Percentiles rank a stretch among this genome's conserved stretches.
phyloP scores from a whole-genome alignment of 176 grass and related monocot species.

The Musa beccarii region DNA sequence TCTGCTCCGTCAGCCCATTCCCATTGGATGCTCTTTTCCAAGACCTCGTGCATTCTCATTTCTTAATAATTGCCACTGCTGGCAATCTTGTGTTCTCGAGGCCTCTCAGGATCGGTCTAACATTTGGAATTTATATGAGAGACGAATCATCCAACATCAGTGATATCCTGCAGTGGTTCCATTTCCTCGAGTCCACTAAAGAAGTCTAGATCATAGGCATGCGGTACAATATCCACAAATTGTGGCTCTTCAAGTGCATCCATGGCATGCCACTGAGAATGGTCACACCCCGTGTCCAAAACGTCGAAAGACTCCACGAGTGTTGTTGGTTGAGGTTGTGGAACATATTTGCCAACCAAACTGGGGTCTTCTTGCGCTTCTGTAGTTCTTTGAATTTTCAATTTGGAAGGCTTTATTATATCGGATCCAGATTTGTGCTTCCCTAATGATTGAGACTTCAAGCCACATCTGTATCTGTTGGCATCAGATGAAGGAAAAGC shows the following conservation, averaged over 20 bases:
- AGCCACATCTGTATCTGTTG: constrained; percentile 36
- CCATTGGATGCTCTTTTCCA: not conserved
- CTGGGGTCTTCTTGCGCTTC: constrained; percentile 36
- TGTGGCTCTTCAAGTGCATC: constrained; percentile 27
- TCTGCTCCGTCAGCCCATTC: not conserved
- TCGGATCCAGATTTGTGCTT: constrained; percentile 70
- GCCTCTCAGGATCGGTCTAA: not conserved
- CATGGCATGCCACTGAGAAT: constrained; percentile 2
- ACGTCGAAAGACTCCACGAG: constrained; percentile 28
- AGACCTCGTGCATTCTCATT: not conserved
- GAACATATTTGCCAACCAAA: constrained; percentile 28
- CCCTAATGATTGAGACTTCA: constrained; percentile 41
- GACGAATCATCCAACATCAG: constrained; percentile 59
- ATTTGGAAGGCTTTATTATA: constrained; percentile 47
- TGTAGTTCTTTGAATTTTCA: constrained; percentile 48
- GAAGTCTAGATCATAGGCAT: constrained; percentile 47
- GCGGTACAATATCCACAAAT: constrained; percentile 20
- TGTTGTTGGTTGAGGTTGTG: constrained; percentile 24
- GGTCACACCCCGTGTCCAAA: constrained; percentile 32
- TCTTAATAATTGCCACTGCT: not conserved
- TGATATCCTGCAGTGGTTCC: constrained; percentile 63
- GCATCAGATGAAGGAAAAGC: constrained; percentile 48
- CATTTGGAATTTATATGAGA: not conserved
- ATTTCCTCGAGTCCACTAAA: constrained; percentile 52
- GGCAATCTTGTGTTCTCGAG: not conserved